A percentile compares a stretch with the other conserved stretches of the same genome.
phyloP scores from a whole-genome alignment of 176 grass and related monocot genomes.

The Cenchrus americanus region DNA sequence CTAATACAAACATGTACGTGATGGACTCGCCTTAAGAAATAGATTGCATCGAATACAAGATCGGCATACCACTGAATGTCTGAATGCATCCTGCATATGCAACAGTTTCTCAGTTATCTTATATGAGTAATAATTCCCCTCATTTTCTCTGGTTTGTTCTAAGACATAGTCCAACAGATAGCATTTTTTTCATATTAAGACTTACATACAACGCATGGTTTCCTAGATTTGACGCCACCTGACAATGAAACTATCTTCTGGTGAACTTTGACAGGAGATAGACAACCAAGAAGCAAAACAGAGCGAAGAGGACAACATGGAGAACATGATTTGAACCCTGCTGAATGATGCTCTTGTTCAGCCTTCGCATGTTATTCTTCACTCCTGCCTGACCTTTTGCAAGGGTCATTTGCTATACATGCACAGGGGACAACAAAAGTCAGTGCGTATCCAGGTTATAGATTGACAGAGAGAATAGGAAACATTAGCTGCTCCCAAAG shows the following conservation, averaged over 20 bases:
- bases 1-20: neutral
- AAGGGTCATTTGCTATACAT: slow-evolving; percentile 73
- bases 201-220: slow-evolving; percentile 37
- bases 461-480: neutral
- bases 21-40: neutral
- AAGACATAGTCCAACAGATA: neutral
- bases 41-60: neutral
- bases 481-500: neutral
- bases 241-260: slow-evolving; percentile 52
- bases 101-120: neutral
- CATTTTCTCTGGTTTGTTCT: neutral
- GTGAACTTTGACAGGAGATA: slow-evolving; percentile 77
- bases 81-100: neutral
- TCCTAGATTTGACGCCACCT: slow-evolving; percentile 3
- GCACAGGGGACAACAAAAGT: slow-evolving; percentile 19
- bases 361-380: slow-evolving; percentile 80
- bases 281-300: slow-evolving; percentile 77
- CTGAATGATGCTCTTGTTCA: slow-evolving; percentile 82
- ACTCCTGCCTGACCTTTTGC: slow-evolving; percentile 75
- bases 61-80: neutral
- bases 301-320: slow-evolving; percentile 71
- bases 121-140: neutral
- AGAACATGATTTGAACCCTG: slow-evolving; percentile 82
- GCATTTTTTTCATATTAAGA: neutral
- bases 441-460: neutral